Evolutionary conservation across 441 rosid genomes (phyloP).

Genomic region (Populus hybrid): DNA sequence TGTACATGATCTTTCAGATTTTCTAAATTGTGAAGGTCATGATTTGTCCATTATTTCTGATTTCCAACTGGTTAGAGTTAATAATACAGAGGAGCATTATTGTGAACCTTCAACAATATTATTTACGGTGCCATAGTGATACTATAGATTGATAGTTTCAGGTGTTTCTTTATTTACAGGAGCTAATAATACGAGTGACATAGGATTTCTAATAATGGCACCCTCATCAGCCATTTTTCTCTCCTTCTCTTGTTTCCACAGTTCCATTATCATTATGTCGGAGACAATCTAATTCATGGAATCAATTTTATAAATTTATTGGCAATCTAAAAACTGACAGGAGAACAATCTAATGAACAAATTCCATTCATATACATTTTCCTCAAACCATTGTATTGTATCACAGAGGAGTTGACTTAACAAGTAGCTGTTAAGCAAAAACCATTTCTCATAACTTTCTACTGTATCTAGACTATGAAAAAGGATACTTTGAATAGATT

Average conservation of each 20-base stretch:
- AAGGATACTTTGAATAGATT: neutral
- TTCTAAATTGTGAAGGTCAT: neutral
- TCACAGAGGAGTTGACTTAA: conserved; percentile 10
- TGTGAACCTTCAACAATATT: conserved; percentile 10
- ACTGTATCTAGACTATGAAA: neutral
- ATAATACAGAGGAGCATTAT: conserved; percentile 12
- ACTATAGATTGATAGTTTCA: neutral
- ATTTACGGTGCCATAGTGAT: conserved; percentile 1
- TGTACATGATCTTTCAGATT: neutral
- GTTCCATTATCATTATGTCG: neutral
- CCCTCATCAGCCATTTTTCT: conserved; percentile 14
- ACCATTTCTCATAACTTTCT: neutral
- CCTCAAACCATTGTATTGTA: conserved; percentile 1
- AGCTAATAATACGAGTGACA: conserved; percentile 6
- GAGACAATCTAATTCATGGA: neutral
- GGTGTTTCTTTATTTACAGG: conserved; percentile 18
- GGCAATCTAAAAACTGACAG: neutral
- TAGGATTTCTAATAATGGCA: conserved; percentile 4
- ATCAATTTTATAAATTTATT: neutral
- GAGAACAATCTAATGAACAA: conserved; percentile 3
- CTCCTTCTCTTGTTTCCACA: neutral
- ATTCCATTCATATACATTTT: conserved; percentile 12
- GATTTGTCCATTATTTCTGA: neutral
- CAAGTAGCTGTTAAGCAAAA: neutral
- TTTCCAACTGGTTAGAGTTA: neutral